These are phyloP conservation scores for Neurospora sp. DNA, from an alignment of 495 filamentous ascomycete genomes.

Conservation along the genomic window DNA sequence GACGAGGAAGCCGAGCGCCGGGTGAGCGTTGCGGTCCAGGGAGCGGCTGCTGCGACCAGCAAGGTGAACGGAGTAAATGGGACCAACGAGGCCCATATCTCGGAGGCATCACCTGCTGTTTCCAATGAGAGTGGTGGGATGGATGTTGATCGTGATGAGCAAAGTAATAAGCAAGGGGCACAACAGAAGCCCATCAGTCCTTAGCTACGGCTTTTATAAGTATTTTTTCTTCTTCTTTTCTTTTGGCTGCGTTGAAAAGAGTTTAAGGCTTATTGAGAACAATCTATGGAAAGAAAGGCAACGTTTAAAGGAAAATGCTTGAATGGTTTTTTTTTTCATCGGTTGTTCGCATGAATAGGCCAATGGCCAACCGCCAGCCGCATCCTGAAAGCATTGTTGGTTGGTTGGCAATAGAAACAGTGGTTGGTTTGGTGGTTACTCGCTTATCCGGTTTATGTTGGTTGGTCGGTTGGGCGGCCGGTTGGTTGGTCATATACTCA, in stretches of 20 bases:
- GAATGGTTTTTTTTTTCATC: not conserved
- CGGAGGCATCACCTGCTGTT: not conserved
- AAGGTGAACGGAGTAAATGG: not conserved
- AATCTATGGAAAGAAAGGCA: not conserved
- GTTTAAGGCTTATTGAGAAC: not conserved
- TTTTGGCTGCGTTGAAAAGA: not conserved
- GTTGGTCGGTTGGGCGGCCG: not conserved
- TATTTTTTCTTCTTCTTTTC: not conserved
- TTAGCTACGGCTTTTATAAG: not conserved
- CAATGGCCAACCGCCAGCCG: not conserved
- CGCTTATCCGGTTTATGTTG: not conserved
- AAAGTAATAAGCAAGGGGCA: not conserved
- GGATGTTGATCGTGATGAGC: not conserved
- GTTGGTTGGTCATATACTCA: not conserved
- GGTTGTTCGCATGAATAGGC: not conserved
- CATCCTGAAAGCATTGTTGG: not conserved
- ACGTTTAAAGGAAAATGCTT: not conserved
- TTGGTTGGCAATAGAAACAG: not conserved
- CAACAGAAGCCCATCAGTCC: not conserved
- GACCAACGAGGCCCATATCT: not conserved
- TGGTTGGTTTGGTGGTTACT: not conserved
- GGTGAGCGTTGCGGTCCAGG: not conserved
- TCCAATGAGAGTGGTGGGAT: not conserved
- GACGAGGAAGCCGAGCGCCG: constrained; percentile 19
- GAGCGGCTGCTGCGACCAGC: not conserved